Conservation (phyloP, 1,284 basidiomycete species). For the Papiliotrema laurentii region DNA sequence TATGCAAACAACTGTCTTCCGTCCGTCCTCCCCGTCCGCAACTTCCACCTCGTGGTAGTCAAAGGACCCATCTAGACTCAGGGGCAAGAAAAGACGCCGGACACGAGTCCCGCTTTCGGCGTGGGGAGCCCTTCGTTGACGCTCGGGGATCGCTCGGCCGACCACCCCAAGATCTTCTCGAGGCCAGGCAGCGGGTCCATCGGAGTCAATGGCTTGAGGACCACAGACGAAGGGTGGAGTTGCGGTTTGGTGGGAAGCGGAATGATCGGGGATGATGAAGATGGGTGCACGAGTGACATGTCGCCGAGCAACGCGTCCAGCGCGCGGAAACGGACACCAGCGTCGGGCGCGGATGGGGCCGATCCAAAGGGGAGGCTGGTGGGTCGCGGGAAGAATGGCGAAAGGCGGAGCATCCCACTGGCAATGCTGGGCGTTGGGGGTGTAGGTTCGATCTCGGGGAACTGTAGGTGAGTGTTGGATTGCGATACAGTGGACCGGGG, state of each 20-base stretch:
- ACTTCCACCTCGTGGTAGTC: no score
- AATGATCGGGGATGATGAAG: background rate
- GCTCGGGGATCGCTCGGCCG: no score
- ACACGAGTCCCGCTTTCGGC: background rate
- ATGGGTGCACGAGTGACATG: constrained; percentile 6
- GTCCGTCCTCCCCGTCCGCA: no score
- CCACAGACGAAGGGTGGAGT: background rate
- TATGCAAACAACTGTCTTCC: no score
- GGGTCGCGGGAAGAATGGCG: constrained; percentile 1
- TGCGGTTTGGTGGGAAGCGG: background rate
- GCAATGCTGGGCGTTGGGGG: constrained; percentile 8
- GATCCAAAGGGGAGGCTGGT: background rate
- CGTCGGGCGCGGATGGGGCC: background rate
- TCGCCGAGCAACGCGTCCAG: constrained; percentile 7
- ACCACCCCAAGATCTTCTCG: background rate
- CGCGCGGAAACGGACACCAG: background rate
- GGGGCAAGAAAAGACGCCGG: no score
- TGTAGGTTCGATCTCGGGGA: constrained; percentile 8
- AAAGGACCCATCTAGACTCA: no score
- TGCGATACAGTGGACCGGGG: no score
- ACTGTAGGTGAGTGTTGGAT: background rate
- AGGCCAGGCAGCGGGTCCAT: no score
- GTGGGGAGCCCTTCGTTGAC: background rate
- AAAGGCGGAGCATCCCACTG: constrained; percentile 1
- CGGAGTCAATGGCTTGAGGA: no score